Evolutionary conservation across 78 protist genomes (phyloP), one percentile per base, ranked within the genome.

Genomic region (Dictyostelium capitatum): DNA sequence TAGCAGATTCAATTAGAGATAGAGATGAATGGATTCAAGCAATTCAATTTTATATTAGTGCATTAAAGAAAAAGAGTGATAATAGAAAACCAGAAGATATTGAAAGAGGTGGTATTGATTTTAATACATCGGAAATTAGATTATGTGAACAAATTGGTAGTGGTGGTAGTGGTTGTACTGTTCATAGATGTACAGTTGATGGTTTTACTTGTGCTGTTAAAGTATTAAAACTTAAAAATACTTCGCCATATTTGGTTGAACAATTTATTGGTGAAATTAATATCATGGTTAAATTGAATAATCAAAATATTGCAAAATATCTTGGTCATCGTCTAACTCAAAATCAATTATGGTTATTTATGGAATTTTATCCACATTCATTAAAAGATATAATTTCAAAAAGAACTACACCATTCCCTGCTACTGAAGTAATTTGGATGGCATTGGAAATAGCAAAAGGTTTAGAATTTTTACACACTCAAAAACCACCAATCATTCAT

Each of bases 121-220:
- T 85, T 32, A 37, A 78, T 12, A 75, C 23, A 4, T 47, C 70
- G 0, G 92, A 85, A 1, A 85, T 85, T 65, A 64, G 81, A 75
- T 19, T 90, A 14, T 90, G 82, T 48, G 95, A 90, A 78, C 77
- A 51, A 54, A 50, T 90, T 19, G 95, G 95, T 2, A 32, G 62
- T 20, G 95, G 95, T 77, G 95, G 95, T 51, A 75, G 87, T 90
- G 95, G 95, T 17, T 82, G 91, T 25, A 48, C 75, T 8, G 95
- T 90, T 6, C 82, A 90, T 50, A 78, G 95, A 30, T 90, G 95
- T 19, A 90, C 91, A 2, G 62, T 90, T 51, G 91, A 90, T 54
- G 95, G 95, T 32, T 72, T 90, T 17, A 90, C 95, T 12, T 90
- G 95, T 80, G 95, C 95, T 37, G 95, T 90, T 4, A 90, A 90